These are phyloP conservation scores for Kickxella alabastrina DNA, from an alignment of 192 early-diverging fungal species.

Conservation along the genomic window DNA sequence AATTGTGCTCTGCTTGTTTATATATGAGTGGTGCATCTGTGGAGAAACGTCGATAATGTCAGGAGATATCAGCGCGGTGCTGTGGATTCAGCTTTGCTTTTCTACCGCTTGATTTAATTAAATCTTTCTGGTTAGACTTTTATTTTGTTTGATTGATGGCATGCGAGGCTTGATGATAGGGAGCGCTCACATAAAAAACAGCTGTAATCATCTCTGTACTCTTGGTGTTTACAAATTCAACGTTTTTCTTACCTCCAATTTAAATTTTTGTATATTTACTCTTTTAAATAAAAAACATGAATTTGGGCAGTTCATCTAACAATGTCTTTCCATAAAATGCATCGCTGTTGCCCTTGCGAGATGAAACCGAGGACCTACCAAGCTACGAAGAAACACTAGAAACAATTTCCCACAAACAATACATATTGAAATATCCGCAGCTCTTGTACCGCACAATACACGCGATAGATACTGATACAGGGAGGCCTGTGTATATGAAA, in stretches of 20 bases:
- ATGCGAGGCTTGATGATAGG: no score
- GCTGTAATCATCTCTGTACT: neutral
- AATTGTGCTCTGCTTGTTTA: no score
- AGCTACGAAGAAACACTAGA: conserved; percentile 45
- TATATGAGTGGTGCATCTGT: no score
- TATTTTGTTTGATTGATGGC: no score
- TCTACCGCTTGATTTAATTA: no score
- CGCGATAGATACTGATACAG: conserved; percentile 13
- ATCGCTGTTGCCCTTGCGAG: neutral
- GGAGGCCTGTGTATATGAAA: conserved; percentile 2
- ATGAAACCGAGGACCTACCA: conserved; percentile 17
- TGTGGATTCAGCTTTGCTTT: no score
- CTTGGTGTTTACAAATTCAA: conserved; percentile 9
- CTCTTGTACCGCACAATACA: conserved; percentile 24
- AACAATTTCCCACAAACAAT: conserved; percentile 16
- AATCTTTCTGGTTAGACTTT: no score
- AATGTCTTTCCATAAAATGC: no score
- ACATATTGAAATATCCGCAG: conserved; percentile 22
- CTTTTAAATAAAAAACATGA: neutral
- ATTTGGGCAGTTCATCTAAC: no score
- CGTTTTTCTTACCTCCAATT: neutral
- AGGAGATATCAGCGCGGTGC: no score
- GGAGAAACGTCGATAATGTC: no score
- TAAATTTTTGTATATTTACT: neutral
- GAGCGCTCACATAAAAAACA: no score